phyloP scores from a whole-genome alignment of 23 red algal genomes.

The Gracilaria caudata region DNA sequence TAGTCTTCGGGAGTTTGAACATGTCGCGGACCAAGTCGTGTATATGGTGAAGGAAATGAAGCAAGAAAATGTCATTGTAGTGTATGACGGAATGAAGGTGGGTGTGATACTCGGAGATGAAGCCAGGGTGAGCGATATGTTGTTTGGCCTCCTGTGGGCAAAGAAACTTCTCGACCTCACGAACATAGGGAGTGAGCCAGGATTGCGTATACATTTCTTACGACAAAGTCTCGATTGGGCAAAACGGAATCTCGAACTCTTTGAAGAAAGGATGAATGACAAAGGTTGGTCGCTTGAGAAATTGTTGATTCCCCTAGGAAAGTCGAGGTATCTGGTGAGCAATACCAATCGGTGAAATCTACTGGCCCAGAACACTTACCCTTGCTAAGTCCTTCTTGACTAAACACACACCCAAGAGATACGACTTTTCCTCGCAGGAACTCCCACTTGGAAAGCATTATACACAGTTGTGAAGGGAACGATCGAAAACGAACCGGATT shows the following conservation, averaged over 20 bases:
- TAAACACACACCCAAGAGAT: too few relatives aligned
- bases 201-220: not conserved
- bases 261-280: slow-evolving; percentile 11
- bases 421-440: too few relatives aligned
- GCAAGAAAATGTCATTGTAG: slow-evolving; percentile 42
- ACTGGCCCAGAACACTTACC: too few relatives aligned
- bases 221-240: slow-evolving; percentile 34
- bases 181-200: not conserved
- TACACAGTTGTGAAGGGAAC: too few relatives aligned
- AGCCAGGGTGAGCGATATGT: slow-evolving; percentile 16
- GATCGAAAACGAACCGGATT: too few relatives aligned
- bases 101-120: slow-evolving; percentile 42
- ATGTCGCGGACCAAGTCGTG: slow-evolving; percentile 13
- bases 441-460: too few relatives aligned
- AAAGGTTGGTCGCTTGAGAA: slow-evolving; percentile 54
- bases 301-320: slow-evolving; percentile 24
- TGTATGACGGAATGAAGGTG: slow-evolving; percentile 8
- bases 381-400: too few relatives aligned
- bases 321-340: not conserved
- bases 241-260: not conserved
- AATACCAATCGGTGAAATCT: not conserved
- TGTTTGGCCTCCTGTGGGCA: slow-evolving; percentile 35
- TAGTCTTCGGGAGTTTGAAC: slow-evolving; percentile 32
- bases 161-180: slow-evolving; percentile 16
- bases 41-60: not conserved